Base-by-base conservation (phyloP, 2,329 filamentous ascomycete genomes). In the Trichoderma citrinoviride region DNA sequence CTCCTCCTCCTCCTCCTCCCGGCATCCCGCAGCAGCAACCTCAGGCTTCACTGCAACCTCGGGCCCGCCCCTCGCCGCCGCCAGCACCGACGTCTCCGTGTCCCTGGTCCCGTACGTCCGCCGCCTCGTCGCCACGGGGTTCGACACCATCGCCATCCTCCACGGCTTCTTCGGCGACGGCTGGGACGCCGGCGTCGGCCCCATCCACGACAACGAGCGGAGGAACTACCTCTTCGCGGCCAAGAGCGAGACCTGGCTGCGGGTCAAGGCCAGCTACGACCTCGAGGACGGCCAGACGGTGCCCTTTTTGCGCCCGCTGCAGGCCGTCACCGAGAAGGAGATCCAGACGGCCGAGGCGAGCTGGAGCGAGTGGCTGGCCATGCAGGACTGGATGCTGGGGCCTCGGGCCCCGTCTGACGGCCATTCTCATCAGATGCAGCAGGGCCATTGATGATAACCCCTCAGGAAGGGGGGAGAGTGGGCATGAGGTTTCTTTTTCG, bases 371-470 rank as follows among this genome's bases (percentile, higher is more conserved):
- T 98, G 94, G 94, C 80, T 97, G 37, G 92, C 92, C 14, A 96
- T 97, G 92, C 92, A 97, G 77, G 94, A 97, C 76, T 98, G 94
- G 94, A 96, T 97, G 93, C 81, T 97, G n/a, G 93, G 93, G 2
- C 90, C 91, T 1, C 81, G 91, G 67, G 89, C 89, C 37, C 90
- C 90, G 37, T 63, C 65, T 3, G 71, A 71, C 27, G 69, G 68
- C 17, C 70, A 75, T 46, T 73, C 25, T 67, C 70, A 40, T 67
- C 70, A 40, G 67, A 78, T 44, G 77, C 77, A 66, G 71, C 70
- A 52, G 75, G 77, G 63, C 68, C 67, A 49, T 58, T 68, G 37
- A 71, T 53, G n/a, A n/a, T n/a, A n/a, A n/a, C n/a, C n/a, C 17
- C 29, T 33, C 5, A 53, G 5, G n/a, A 23, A 6, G 10, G 12